phyloP scores from a whole-genome alignment of 768 basidiomycete species.

The Daedalea quercina region DNA sequence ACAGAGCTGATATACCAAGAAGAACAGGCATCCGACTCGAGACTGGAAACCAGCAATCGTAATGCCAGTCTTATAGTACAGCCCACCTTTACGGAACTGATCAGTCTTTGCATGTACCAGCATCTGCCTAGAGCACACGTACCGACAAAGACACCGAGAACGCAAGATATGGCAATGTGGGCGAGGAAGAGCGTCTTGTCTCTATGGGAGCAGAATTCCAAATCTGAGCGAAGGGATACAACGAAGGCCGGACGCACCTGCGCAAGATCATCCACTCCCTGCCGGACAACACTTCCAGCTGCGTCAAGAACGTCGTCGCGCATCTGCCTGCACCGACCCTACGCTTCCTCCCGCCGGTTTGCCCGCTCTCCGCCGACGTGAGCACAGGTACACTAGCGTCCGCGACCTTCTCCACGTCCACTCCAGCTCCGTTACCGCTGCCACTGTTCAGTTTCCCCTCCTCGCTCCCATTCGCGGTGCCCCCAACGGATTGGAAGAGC shows the following conservation, averaged over 20 bases:
- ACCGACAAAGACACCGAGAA: conserved; percentile 87
- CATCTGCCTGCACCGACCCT: conserved; percentile 26
- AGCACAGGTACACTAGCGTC: not conserved
- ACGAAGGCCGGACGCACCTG: conserved; percentile 34
- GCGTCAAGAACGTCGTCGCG: conserved; percentile 81
- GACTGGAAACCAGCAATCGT: conserved; percentile 93
- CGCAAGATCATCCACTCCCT: conserved; percentile 81
- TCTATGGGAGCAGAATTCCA: no score
- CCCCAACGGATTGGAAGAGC: conserved; percentile 30
- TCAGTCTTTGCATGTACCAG: not conserved
- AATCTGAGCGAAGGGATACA: not conserved
- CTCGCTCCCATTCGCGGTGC: not conserved
- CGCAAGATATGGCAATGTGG: conserved; percentile 60
- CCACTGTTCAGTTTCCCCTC: no score
- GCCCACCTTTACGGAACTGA: conserved; percentile 70
- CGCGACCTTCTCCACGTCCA: not conserved
- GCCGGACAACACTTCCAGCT: conserved; percentile 73
- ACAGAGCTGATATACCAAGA: conserved; percentile 49
- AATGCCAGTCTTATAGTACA: conserved; percentile 74
- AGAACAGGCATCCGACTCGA: conserved; percentile 91
- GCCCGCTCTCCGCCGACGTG: not conserved
- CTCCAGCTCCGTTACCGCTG: not conserved
- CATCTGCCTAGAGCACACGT: conserved; percentile 15
- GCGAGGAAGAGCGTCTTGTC: conserved; percentile 81
- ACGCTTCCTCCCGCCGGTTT: not conserved